Conservation (phyloP, 1,139 yeast species). For the Wickerhamiella infanticola region DNA sequence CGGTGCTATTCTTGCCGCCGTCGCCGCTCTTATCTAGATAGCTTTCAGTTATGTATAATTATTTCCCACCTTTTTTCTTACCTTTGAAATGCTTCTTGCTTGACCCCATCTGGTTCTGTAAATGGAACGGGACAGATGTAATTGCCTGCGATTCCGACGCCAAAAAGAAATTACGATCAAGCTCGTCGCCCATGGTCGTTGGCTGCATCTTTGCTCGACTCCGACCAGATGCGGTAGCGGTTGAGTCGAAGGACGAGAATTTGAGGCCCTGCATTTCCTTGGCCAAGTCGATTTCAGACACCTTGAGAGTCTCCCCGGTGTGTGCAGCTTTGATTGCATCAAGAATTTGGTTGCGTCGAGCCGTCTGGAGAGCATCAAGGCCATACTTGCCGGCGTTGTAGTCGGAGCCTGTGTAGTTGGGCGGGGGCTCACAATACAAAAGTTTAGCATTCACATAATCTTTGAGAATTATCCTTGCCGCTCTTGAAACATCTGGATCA, state of each 20-base stretch:
- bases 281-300: slow-evolving; percentile 45
- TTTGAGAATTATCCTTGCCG: slow-evolving; percentile 80
- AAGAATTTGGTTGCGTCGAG: slow-evolving; percentile 55
- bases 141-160: slow-evolving; percentile 51
- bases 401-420: slow-evolving; percentile 31
- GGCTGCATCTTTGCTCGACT: slow-evolving; percentile 20
- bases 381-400: slow-evolving; percentile 66
- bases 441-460: slow-evolving; percentile 91
- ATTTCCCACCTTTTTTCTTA: slow-evolving; percentile 32
- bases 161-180: slow-evolving; percentile 72
- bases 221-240: slow-evolving; percentile 16
- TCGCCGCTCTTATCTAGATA: slow-evolving; percentile 4
- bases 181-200: slow-evolving; percentile 56
- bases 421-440: slow-evolving; percentile 72
- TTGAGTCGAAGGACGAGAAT: slow-evolving; percentile 47
- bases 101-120: slow-evolving; percentile 22
- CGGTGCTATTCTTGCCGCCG: slow-evolving; percentile 3
- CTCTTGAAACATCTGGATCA: slow-evolving; percentile 91
- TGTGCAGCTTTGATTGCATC: slow-evolving; percentile 23
- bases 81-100: slow-evolving; percentile 69
- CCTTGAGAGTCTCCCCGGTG: slow-evolving; percentile 35
- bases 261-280: slow-evolving; percentile 56
- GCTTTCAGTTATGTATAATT: slow-evolving; percentile 16
- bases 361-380: slow-evolving; percentile 42
- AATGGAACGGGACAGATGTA: slow-evolving; percentile 59